Base-by-base conservation (phyloP, 352 stramenopile species). In the Stramenopiles sp. region DNA sequence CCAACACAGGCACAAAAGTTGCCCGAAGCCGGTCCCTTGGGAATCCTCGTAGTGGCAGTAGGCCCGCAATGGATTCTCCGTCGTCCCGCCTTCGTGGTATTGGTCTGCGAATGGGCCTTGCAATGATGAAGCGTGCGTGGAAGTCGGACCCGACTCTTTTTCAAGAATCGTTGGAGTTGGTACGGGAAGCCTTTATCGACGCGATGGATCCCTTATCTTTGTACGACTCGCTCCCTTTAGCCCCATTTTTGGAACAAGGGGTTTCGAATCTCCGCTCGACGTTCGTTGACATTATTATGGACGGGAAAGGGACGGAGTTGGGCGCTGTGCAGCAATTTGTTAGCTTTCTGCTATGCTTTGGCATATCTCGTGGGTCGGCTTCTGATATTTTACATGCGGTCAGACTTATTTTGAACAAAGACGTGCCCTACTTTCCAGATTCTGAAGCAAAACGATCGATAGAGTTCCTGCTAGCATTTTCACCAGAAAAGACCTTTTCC, bases 231-330 rank as follows among this genome's bases (percentile, higher is more conserved):
- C 33, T 35, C 33, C 53, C 53, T 35, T 71, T 71, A 71, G 33
- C 53, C 33, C 53, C 2, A 6, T 33, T 4, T 6, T 35, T 6
- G 1, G 6, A 4, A 6, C 33, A 71, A 6, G 12, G 33, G 12
- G 33, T 71, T 6, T 71, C 53, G 12, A 71, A 71, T 31, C 53
- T 71, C 12, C 53, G 53, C 33, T 71, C 53, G 6, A 6, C 53
- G 2, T 71, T 71, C 12, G 12, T 33, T 2, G 33, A 31, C 6
- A 71, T 71, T 4, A 33, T 6, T 6, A 6, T 71, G 4, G 1
- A 71, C 35, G 35, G 35, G 12, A 6, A 6, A 71, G 2, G 2
- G 1, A 35, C 33, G 4, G 1, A 71, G 33, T 71, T 71, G 12
- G 12, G 35, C 53, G 12, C 12, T 4, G 53, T 71, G 12, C 12